Evolutionary conservation across 2,329 filamentous ascomycete genomes (phyloP), one percentile per base, ranked within the genome.

Genomic region (Aspergillus unguis): DNA sequence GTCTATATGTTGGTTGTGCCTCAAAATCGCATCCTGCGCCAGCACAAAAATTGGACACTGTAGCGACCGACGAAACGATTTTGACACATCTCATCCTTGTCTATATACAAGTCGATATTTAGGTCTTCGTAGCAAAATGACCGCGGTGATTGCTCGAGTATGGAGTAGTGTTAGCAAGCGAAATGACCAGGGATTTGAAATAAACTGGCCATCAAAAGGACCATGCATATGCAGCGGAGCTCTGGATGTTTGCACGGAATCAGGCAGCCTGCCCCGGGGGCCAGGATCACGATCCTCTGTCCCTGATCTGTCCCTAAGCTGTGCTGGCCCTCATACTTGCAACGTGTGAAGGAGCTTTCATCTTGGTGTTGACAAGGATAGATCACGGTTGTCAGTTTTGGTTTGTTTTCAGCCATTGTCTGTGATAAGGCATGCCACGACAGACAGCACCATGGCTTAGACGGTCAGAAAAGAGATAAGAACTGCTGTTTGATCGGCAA

Each of bases 371-470:
- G 23, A 31, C 11, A 27, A 28, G 37, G 44, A 47, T 11, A 25
- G 28, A 31, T 48, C 28, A 25, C 25, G 46, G 28, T 27, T 29
- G 46, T 11, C 17, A 37, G 33, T 10, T 38, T 9, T 26, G 8
- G 11, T 26, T 25, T 46, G 44, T 46, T 37, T 37, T 10, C 44
- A 46, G 10, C 29, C n/a, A 11, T 27, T 43, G 25, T 33, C 23
- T 48, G 36, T 41, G 37, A 48, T 41, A 28, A 43, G 37, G 25
- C 35, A 31, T 48, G 36, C 31, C 35, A 48, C n/a, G 36, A 26
- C 25, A 43, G 40, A n/a, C 25, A 6, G 17, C 17, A 17, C 17
- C 17, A 17, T 17, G 17, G 17, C 17, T 17, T 17, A 17, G 17
- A 17, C 17, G 17, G 17, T 17, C 17, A 17, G 17, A 17, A 17